phyloP scores from a whole-genome alignment of 257 asterid genomes.

The Solanum lycopersicoides region DNA sequence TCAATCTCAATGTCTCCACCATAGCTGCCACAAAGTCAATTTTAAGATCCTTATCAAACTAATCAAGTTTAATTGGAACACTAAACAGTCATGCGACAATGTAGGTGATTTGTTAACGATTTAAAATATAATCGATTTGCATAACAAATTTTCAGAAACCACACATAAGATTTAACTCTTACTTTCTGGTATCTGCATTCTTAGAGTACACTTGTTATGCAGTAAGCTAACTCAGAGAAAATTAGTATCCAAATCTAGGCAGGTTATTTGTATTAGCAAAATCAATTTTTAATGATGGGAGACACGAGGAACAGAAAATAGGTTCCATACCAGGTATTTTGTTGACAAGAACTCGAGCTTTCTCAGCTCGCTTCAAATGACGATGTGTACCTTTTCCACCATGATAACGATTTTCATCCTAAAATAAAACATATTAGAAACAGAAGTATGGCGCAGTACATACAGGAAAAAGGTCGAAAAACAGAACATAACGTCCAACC shows the following conservation, averaged over 20 bases:
- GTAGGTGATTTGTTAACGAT: not conserved
- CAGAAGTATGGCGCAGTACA: not conserved
- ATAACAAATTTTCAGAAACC: not conserved
- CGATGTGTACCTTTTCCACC: slow-evolving; percentile 92
- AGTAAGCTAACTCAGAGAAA: not conserved
- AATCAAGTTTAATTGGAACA: not conserved
- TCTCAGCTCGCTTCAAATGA: slow-evolving; percentile 83
- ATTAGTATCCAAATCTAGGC: not conserved
- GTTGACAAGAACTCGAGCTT: slow-evolving; percentile 79
- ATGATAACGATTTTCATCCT: slow-evolving; percentile 90
- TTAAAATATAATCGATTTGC: not conserved
- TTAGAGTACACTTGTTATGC: not conserved
- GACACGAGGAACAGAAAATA: not conserved
- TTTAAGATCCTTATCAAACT: not conserved
- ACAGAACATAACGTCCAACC: slow-evolving; percentile 31
- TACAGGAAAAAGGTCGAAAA: not conserved
- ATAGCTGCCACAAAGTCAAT: slow-evolving; percentile 31
- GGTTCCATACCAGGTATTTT: slow-evolving; percentile 71
- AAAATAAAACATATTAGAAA: slow-evolving; percentile 1
- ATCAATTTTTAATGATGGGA: not conserved
- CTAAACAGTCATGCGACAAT: not conserved
- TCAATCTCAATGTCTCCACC: slow-evolving; percentile 56
- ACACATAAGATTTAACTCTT: not conserved
- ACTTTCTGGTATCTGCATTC: not conserved
- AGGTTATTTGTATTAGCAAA: not conserved